Base-by-base conservation (phyloP, 208 protist species). In the Leishmania martiniquensis region DNA sequence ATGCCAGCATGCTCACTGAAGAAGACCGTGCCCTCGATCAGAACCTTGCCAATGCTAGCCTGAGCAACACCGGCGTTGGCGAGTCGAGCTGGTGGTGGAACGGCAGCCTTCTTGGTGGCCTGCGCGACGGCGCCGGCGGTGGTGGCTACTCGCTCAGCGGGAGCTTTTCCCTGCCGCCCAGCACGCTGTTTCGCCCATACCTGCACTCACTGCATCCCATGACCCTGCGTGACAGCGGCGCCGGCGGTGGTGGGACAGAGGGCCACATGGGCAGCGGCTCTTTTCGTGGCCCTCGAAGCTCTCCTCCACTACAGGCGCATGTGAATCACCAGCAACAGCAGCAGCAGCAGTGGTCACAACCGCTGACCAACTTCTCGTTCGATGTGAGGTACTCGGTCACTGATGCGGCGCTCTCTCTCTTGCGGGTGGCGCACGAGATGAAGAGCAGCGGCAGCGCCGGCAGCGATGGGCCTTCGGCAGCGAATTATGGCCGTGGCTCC, bases 391-490 rank as follows among this genome's bases (percentile, higher is more conserved):
- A 34, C 57, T 80, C 75, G 6, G 75, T 75, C 9, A 84, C 75
- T 2, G 75, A 80, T 17, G 69, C 75, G 25, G 80, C 80, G 42
- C 80, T 84, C 17, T 67, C 75, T 22, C 59, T 78, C 37, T 76
- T 84, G 68, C 70, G 75, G 57, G 34, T 25, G 25, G 75, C 68
- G 49, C 80, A 79, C 63, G 75, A 75, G n/a, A 47, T 72, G 4
- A 68, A 44, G 44, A 76, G 51, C 12, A 80, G 59, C 52, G 75
- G 69, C 25, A 62, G 32, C 34, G 47, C 12, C 47, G 54, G 67
- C 51, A 67, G 62, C 68, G 55, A n/a, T 20, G 69, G 51, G 44
- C 51, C 67, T 54, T 22, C 54, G 49, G 52, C 37, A 10, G 70
- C n/a, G 4, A 69, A 20, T 42, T 3, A 22, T 22, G 49, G 68